Evolutionary conservation across 192 early-diverging fungal genomes (phyloP).

Genomic region (Coemansia asiatica): DNA sequence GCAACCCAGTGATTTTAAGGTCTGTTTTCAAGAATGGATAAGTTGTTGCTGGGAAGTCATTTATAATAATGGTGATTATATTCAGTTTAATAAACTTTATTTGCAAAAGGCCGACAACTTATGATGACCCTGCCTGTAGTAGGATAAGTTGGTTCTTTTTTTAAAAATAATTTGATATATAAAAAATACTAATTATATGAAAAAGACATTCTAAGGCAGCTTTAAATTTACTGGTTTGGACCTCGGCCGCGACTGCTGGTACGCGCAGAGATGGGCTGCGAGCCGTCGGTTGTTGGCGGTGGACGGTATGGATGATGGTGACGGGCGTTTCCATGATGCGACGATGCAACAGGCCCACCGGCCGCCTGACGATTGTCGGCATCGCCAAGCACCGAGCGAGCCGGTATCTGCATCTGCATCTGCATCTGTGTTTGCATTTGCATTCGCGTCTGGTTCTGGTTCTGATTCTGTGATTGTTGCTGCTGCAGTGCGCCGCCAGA

Average conservation of each 20-base stretch:
- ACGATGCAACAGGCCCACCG: constrained; percentile 4
- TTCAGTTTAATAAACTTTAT: no score
- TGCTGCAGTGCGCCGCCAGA: constrained; percentile 8
- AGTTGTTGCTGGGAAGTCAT: no score
- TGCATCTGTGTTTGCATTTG: neutral
- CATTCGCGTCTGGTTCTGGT: neutral
- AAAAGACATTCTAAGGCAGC: neutral
- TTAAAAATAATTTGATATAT: no score
- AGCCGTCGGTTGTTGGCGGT: neutral
- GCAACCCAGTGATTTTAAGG: no score
- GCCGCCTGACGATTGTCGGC: constrained; percentile 11
- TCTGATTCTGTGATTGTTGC: neutral
- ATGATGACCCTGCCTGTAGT: no score
- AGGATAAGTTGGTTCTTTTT: no score
- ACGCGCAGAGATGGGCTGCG: constrained; percentile 10
- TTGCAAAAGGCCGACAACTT: no score
- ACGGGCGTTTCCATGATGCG: constrained; percentile 15
- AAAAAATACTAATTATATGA: neutral
- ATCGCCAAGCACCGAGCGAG: neutral
- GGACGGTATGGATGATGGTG: constrained; percentile 36
- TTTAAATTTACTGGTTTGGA: neutral
- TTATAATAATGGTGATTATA: no score
- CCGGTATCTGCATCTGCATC: constrained; percentile 1
- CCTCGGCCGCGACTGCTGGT: constrained; percentile 9
- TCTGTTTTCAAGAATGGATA: no score